Conservation (phyloP, 2,329 filamentous ascomycete species). For the Neopestalotiopsis sp. region DNA sequence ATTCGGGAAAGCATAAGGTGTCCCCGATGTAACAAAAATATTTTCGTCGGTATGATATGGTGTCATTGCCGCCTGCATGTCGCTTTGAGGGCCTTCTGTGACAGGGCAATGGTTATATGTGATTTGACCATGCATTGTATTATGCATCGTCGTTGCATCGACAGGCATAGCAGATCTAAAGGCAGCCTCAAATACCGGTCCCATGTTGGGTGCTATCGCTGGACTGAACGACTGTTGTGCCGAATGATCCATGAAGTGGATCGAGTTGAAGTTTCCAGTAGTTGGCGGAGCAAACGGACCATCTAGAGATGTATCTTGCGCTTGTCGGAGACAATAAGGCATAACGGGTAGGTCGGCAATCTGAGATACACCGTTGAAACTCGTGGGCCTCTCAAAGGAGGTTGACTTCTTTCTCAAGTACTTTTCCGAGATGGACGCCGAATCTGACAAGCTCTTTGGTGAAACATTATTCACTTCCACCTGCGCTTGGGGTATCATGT, state of each 20-base stretch:
- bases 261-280: slow-evolving; percentile 4
- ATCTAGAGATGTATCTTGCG: slow-evolving; percentile 12
- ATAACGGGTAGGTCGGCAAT: slow-evolving; percentile 16
- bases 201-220: not conserved
- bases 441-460: slow-evolving; percentile 1
- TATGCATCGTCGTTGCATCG: not conserved
- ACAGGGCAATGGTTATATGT: not conserved
- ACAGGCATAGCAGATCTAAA: slow-evolving; percentile 1
- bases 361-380: not conserved
- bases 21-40: not conserved
- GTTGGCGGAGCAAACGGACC: slow-evolving; percentile 16
- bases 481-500: slow-evolving; percentile 10
- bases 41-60: not conserved
- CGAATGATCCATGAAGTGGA: not conserved
- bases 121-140: not conserved
- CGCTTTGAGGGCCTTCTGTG: not conserved
- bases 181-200: slow-evolving; percentile 9
- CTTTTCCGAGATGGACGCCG: slow-evolving; percentile 12
- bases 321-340: slow-evolving; percentile 21
- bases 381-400: slow-evolving; percentile 1
- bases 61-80: slow-evolving; percentile 1
- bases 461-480: not conserved
- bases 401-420: slow-evolving; percentile 14
- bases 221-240: not conserved
- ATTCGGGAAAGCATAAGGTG: not conserved